Evolutionary conservation across 2,329 filamentous ascomycete genomes (phyloP), one percentile per base, ranked within the genome.

Genomic region (Verruconis gallopava): DNA sequence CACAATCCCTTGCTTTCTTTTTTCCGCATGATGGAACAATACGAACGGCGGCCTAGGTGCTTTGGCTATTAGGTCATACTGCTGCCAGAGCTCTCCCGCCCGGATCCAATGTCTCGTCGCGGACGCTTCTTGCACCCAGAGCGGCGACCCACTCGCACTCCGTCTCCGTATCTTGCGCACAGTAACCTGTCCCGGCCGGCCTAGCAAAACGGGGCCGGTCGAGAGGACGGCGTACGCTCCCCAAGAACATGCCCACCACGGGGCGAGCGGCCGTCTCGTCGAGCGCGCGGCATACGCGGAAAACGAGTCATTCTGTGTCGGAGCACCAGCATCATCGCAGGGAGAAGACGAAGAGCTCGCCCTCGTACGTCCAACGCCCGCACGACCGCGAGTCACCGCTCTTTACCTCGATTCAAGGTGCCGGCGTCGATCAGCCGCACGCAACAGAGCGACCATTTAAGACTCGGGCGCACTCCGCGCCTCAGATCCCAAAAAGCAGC

Each of bases 401-500:
- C 14, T 6, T 15, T 9, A n/a, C 34, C 14, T 13, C 25, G 11
- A 11, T 13, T 13, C 48, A 44, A 46, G 50, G 52, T 33, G 47
- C 45, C 21, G 49, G 48, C 18, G 20, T 15, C 20, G 38, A 18
- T 34, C 15, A 32, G 40, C 19, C 43, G 14, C 35, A 42, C 25
- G 15, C 32, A 6, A 36, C 21, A 36, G 43, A 34, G 25, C 56
- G 57, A 13, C 59, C 58, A 13, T 46, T 44, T 14, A 57, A 60
- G 51, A 49, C 46, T 36, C 58, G 59, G 50, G 56, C 60, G 21
- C 54, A 59, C 45, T 61, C 60, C 45, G 55, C 58, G 42, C 59
- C 58, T 37, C 49, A 53, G 46, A 46, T 55, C 21, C 54, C 58
- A 44, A 55, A 53, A 46, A 45, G 41, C 50, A 49, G 18, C 22